Evolutionary conservation across 1,284 basidiomycete species (phyloP), one percentile per base, ranked within the genome.

Genomic region (Inonotus hispidus): DNA sequence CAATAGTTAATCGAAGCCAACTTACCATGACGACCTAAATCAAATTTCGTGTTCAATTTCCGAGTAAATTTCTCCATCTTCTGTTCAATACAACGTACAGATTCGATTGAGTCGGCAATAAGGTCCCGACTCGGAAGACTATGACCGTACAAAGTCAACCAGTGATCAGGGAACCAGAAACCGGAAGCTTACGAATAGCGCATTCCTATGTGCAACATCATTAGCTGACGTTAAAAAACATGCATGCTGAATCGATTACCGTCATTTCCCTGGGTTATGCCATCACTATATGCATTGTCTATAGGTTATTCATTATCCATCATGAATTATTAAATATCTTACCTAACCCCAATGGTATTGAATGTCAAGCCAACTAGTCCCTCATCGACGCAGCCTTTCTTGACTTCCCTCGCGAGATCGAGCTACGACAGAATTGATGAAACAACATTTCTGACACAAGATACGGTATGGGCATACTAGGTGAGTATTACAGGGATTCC

Each of bases 51-150:
- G 45, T 49, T 49, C 7, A 49, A 21, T 27, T 49, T 49, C 3
- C n/a, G 11, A 8, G 5, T 53, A 14, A 32, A n/a, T 5, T 32
- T 16, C 39, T 35, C 6, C 29, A 43, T 19, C 43, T 60, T 53
- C 45, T 52, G 1, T 43, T 21, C 29, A 29, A 38, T 27, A 16
- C 32, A 8, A 53, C 41, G 29, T 70, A 92, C 91, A 39, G 90
- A 85, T 77, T 95, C 93, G 63, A 95, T 88, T 37, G 90, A 92
- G 70, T 95, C 93, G 21, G 93, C 93, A 66, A 96, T 96, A 58
- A 96, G 72, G 71, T 96, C 93, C 60, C 94, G 85, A 74, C 85
- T 91, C 21, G 93, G 93, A 27, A 96, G 78, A 52, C 91, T 93
- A 70, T 64, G 68, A 53, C 64, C 67, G 3, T 50, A 53, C 54